Conservation (phyloP, 805 yeast species). For the Metschnikowia kofuensis region DNA sequence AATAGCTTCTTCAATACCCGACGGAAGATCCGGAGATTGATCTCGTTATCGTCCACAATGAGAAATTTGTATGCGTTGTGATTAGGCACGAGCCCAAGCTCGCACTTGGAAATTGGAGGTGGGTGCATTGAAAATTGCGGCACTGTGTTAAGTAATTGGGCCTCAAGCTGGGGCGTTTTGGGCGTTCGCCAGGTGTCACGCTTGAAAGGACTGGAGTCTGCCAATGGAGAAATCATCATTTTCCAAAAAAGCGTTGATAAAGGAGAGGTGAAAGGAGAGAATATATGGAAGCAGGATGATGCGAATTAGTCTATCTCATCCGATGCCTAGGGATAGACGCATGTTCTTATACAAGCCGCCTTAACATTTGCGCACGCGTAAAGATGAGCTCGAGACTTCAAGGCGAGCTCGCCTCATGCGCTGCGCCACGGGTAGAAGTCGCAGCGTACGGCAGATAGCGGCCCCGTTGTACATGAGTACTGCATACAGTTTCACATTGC, state of each 20-base stretch:
- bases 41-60: constrained; percentile 42
- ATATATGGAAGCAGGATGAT: neutral
- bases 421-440: constrained; percentile 1
- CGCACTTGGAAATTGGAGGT: constrained; percentile 3
- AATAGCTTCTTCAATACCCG: constrained; percentile 32
- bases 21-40: constrained; percentile 36
- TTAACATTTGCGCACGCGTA: neutral
- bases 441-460: neutral
- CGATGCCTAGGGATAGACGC: neutral
- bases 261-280: neutral
- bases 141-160: constrained; percentile 3
- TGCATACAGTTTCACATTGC: neutral
- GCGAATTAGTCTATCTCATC: neutral
- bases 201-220: constrained; percentile 6
- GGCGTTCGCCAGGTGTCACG: constrained; percentile 6
- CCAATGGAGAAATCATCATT: constrained; percentile 9
- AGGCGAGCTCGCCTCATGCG: constrained; percentile 12
- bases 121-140: constrained; percentile 8
- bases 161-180: constrained; percentile 7
- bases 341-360: constrained; percentile 2
- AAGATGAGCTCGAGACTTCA: constrained; percentile 4
- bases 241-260: neutral
- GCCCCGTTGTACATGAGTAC: neutral
- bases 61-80: constrained; percentile 16
- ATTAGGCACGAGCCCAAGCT: constrained; percentile 13